A percentile compares a stretch with the other conserved stretches of the same genome.
These are phyloP conservation scores for Areca catechu DNA, from an alignment of 176 grass and related monocot genomes.

Conservation along the genomic window DNA sequence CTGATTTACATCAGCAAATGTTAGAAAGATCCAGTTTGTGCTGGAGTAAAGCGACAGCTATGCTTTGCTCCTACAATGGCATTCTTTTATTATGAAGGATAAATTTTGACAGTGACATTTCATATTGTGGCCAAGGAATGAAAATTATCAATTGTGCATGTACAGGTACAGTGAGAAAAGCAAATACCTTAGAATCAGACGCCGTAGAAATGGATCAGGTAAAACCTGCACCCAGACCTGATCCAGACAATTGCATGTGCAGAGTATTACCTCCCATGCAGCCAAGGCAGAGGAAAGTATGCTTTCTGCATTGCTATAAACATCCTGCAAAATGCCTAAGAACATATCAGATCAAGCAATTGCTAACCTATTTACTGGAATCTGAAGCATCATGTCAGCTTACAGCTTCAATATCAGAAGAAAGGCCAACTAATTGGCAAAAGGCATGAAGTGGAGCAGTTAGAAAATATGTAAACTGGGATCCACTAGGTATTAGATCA, in stretches of 20 bases:
- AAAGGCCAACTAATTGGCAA: constrained; percentile 76
- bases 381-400: constrained; percentile 14
- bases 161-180: background rate
- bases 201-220: constrained; percentile 77
- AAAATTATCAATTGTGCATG: too few species aligned
- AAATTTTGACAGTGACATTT: background rate
- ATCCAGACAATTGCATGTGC: constrained; percentile 56
- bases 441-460: constrained; percentile 95
- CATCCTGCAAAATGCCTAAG: constrained; percentile 43
- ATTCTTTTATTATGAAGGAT: background rate
- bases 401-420: constrained; percentile 60
- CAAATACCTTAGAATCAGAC: constrained; percentile 73
- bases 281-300: constrained; percentile 75
- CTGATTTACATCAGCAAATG: too few species aligned
- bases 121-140: too few species aligned
- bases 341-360: constrained; percentile 1
- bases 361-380: background rate
- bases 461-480: constrained; percentile 92
- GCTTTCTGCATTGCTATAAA: constrained; percentile 48
- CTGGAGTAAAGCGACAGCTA: too few species aligned
- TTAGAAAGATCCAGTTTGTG: too few species aligned
- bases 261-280: constrained; percentile 72
- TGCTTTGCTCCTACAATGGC: too few species aligned
- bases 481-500: constrained; percentile 47
- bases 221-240: constrained; percentile 82